These are phyloP conservation scores for Geotrichum phurueaensis DNA, from an alignment of 1,139 yeast genomes.

Conservation along the genomic window DNA sequence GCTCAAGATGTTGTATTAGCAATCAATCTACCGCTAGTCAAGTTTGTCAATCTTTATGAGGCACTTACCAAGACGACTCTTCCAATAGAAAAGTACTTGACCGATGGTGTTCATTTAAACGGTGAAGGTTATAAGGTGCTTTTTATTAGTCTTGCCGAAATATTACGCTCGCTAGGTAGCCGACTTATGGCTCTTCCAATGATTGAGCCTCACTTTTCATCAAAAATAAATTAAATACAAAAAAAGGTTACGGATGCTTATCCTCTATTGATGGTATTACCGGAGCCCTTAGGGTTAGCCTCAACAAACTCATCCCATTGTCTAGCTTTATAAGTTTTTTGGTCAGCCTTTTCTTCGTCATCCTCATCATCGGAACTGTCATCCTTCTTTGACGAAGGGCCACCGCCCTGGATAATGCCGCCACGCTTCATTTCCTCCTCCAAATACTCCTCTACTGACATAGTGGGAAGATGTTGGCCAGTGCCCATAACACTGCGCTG, in stretches of 20 bases:
- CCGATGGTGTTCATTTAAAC: slow-evolving; percentile 19
- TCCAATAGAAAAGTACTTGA: slow-evolving; percentile 12
- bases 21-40: not conserved
- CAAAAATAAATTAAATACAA: not conserved
- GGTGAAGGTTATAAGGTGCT: slow-evolving; percentile 18
- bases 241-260: not conserved
- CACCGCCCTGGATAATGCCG: slow-evolving; percentile 56
- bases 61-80: not conserved
- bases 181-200: slow-evolving; percentile 8
- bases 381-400: slow-evolving; percentile 34
- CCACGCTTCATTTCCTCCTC: slow-evolving; percentile 84
- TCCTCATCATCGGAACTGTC: slow-evolving; percentile 50
- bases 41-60: slow-evolving; percentile 8
- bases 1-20: slow-evolving; percentile 1
- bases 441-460: slow-evolving; percentile 88
- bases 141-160: slow-evolving; percentile 2
- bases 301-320: slow-evolving; percentile 94
- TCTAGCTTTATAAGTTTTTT: slow-evolving; percentile 59
- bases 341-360: slow-evolving; percentile 37
- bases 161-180: not conserved
- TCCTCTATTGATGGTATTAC: slow-evolving; percentile 82
- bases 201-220: slow-evolving; percentile 17
- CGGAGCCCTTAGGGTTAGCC: slow-evolving; percentile 72
- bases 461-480: slow-evolving; percentile 88
- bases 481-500: slow-evolving; percentile 73